Conservation (phyloP, 2,329 filamentous ascomycete species). For the Cladosporium sp. region DNA sequence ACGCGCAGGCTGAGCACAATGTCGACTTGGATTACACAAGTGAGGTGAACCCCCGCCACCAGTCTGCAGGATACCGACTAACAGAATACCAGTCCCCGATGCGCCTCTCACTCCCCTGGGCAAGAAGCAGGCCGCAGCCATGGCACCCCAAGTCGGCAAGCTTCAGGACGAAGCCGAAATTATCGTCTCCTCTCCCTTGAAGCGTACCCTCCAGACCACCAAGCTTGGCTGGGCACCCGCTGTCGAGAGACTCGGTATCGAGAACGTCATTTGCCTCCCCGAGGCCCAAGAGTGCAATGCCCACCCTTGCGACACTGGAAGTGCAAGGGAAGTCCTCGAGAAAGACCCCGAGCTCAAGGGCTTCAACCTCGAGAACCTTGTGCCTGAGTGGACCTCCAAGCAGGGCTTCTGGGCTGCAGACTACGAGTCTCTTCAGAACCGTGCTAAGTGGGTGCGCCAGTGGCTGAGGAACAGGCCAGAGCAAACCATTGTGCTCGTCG, state of each 20-base stretch:
- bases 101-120: conserved; percentile 31
- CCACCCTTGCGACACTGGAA: conserved; percentile 30
- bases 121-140: conserved; percentile 30
- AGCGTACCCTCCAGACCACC: conserved; percentile 31
- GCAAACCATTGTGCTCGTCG: conserved; percentile 31
- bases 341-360: conserved; percentile 25
- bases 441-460: conserved; percentile 28
- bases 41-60: conserved; percentile 15
- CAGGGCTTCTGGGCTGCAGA: conserved; percentile 27
- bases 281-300: conserved; percentile 32
- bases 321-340: conserved; percentile 21
- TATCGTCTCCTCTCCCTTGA: conserved; percentile 28
- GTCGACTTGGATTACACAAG: conserved; percentile 30
- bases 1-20: conserved; percentile 32
- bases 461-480: conserved; percentile 29
- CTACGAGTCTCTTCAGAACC: conserved; percentile 16
- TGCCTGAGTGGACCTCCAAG: conserved; percentile 30
- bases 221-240: conserved; percentile 27
- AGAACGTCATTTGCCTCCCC: conserved; percentile 27
- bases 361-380: conserved; percentile 26
- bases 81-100: conserved; percentile 24
- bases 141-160: conserved; percentile 22
- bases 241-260: conserved; percentile 23
- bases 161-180: conserved; percentile 26
- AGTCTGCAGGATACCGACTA: neutral